Evolutionary conservation across 164 flowering plant species (phyloP), one percentile per base, ranked within the genome.

Genomic region (Magnolia kwangsiensis): DNA sequence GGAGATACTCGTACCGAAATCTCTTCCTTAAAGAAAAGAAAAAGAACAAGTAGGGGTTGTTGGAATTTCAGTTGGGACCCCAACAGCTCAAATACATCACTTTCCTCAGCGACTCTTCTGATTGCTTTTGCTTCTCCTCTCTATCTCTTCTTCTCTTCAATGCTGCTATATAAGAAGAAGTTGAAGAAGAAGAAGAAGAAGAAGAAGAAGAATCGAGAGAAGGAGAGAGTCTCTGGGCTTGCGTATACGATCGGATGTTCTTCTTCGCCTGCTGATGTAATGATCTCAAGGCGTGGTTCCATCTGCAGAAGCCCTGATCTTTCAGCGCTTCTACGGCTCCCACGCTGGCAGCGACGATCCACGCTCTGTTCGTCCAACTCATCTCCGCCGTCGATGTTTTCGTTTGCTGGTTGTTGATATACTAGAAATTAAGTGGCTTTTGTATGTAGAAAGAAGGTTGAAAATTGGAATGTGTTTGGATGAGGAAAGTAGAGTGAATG

Each of bases 11-110:
- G 7, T 37, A 5, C 7, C 45, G 7, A 37, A 37, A 37, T 37
- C 45, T 37, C 45, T 37, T 37, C 45, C 45, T 37, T 37, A 89
- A 84, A 63, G 85, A 84, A 23, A 79, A 85, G 68, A 87, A 45
- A 70, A 86, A 83, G 67, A 85, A 84, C 87, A 85, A 78, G 71
- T 81, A 85, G 84, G 86, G 88, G 77, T 86, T 86, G 45, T 37
- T 37, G 45, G 45, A 37, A 37, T 24, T 27, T 80, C 69, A 67
- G 23, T 51, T 71, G 71, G 71, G 71, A 20, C 51, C 71, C 71
- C 71, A 69, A 29, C 71, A 69, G 69, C 69, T 23, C 45, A 66
- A 66, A 24, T 9, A 66, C 69, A 66, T 74, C 20, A 76, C 79
- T 75, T 80, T 78, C 69, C 80, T 78, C 1, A 83, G 55, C 3